Conservation (phyloP, 1,284 basidiomycete species). For the Pseudozyma sp. region DNA sequence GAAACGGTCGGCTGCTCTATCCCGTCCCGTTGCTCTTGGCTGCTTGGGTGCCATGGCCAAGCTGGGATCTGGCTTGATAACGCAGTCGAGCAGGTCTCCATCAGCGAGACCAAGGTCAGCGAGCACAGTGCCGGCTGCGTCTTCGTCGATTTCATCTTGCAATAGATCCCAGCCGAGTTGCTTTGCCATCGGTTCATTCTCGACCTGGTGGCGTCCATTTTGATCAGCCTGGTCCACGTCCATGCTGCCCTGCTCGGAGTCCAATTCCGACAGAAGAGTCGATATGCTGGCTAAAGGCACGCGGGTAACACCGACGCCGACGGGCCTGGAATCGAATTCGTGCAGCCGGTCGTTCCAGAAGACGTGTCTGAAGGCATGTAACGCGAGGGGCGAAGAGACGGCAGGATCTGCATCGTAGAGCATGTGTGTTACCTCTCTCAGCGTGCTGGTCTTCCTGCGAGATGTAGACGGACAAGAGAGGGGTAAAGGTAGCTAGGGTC, state of each 20-base stretch:
- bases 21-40: conserved; percentile 12
- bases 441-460: conserved; percentile 57
- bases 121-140: conserved; percentile 41
- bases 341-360: conserved; percentile 19
- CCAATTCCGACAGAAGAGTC: conserved; percentile 30
- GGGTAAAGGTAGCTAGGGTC: neutral
- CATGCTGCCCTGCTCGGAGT: conserved; percentile 10
- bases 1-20: conserved; percentile 20
- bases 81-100: conserved; percentile 52
- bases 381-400: conserved; percentile 43
- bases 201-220: neutral
- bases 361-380: conserved; percentile 55
- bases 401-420: conserved; percentile 50
- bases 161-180: conserved; percentile 26
- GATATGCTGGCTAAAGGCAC: conserved; percentile 30
- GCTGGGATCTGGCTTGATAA: conserved; percentile 38
- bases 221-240: conserved; percentile 18
- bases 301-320: conserved; percentile 53
- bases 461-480: neutral
- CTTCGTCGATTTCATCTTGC: conserved; percentile 34
- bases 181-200: conserved; percentile 1
- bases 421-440: conserved; percentile 56
- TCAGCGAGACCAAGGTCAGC: conserved; percentile 31
- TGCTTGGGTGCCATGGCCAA: conserved; percentile 23
- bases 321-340: conserved; percentile 21